Evolutionary conservation across 495 filamentous ascomycete species (phyloP), one percentile per base, ranked within the genome.

Genomic region (Penicillium psychrofluorescens): DNA sequence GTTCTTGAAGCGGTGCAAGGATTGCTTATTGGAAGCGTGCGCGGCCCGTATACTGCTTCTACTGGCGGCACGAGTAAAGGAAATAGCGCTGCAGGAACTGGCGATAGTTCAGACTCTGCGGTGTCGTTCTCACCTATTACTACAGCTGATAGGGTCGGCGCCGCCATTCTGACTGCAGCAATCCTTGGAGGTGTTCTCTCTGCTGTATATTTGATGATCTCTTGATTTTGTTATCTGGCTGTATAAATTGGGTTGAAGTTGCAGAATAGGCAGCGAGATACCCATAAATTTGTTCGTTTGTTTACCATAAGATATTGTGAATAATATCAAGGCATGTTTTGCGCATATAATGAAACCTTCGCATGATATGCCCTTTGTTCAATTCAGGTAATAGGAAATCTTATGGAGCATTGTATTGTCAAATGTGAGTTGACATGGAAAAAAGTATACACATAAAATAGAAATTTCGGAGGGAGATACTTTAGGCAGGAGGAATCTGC

Each of bases 1-100:
- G 83, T 79, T 2, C 67, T 90, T 57, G 80, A 86, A 41, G 74
- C 85, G 12, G 71, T 88, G 3, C 68, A 83, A 38, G 76, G 44
- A 0, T 41, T 48, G 9, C 49, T 52, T 15, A 36, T 31, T 27
- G 38, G 36, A 29, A 33, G 37, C 14, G 31, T 42, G 8, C 30
- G 34, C 35, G 49, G 37, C n/a, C 31, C 31, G 9, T 38, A 48
- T 27, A 45, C 45, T 15, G 35, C 45, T 11, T 36, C 44, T n/a
- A 52, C 44, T 30, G 49, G 49, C 14, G 49, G 49, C 12, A 41
- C 32, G 4, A 52, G 49, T 15, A 38, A 48, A 11, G 45, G 50
- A 1, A 48, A 53, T 36, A 48, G 38, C 40, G 45, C 41, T 38
- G 50, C 50, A 3, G 50, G 50, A 13, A 52, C 49, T 11, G 38